Evolutionary conservation across 1,284 basidiomycete genomes (phyloP).

Genomic region (Pulveroboletus sp.): DNA sequence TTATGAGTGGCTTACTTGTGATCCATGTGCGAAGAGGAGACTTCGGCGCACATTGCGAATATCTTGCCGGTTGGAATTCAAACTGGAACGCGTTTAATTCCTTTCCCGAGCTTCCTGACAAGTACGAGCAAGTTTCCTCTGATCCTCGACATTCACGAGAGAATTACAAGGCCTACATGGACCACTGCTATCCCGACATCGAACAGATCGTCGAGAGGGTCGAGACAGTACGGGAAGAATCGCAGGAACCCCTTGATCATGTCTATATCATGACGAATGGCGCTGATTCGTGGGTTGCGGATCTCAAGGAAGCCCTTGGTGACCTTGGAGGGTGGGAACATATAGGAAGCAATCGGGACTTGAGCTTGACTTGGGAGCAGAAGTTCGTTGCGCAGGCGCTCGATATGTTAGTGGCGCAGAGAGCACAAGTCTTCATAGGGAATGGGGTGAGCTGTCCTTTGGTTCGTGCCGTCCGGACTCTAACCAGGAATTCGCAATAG

Average conservation of each 20-base stretch:
- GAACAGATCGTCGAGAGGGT: slow-evolving; percentile 41
- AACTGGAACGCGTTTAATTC: slow-evolving; percentile 45
- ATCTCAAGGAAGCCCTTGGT: slow-evolving; percentile 44
- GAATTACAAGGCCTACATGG: slow-evolving; percentile 30
- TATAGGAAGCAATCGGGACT: slow-evolving; percentile 37
- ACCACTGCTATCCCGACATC: slow-evolving; percentile 43
- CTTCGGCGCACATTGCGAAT: slow-evolving; percentile 50
- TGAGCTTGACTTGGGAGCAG: slow-evolving; percentile 41
- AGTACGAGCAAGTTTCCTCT: slow-evolving; percentile 24
- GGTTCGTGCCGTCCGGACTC: neutral
- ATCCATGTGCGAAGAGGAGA: slow-evolving; percentile 63
- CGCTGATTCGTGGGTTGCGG: slow-evolving; percentile 42
- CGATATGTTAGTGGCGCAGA: slow-evolving; percentile 47
- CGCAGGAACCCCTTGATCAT: slow-evolving; percentile 24
- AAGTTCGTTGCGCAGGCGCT: slow-evolving; percentile 42
- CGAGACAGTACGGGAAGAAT: slow-evolving; percentile 23
- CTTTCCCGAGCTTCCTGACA: slow-evolving; percentile 42
- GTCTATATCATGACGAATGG: slow-evolving; percentile 63
- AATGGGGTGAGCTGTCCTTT: slow-evolving; percentile 37
- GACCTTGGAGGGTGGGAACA: slow-evolving; percentile 32
- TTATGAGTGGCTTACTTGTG: slow-evolving; percentile 45
- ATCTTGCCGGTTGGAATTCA: slow-evolving; percentile 42
- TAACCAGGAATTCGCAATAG: slow-evolving; percentile 30
- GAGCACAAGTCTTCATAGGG: slow-evolving; percentile 47
- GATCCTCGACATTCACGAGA: slow-evolving; percentile 31